Evolutionary conservation across 1,139 yeast genomes (phyloP), one percentile per base, ranked within the genome.

Genomic region (Saccharomyces uvarum): DNA sequence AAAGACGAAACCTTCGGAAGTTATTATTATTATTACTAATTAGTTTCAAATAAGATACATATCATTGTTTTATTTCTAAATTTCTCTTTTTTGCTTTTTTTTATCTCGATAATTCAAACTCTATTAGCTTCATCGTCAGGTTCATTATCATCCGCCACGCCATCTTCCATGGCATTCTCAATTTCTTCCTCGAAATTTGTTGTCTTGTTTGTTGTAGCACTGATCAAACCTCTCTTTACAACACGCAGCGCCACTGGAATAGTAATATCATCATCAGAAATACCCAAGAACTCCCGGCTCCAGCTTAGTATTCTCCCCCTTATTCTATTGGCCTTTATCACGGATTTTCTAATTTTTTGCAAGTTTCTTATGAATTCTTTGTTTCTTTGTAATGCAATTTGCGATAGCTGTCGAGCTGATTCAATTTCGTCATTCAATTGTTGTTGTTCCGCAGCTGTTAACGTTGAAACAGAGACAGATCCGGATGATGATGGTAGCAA

Each of bases 301-400:
- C 97, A 90, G 63, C 80, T 80, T 59, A 76, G 78, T 51, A 91
- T 79, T 61, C 83, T 81, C 52, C 78, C 78, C 63, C 87, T 85
- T 61, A 86, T 77, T 56, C 93, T 74, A 63, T 87, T 89, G 0
- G 96, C 93, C 61, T 88, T 79, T 41, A 87, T 82, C 27, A 91
- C 74, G 1, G 91, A 95, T 63, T 79, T 79, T 61, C 97, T 78
- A 49, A 93, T 79, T 47, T 77, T 80, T 26, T 81, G 75, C 68
- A 93, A 75, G 59, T 90, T 87, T 64, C 95, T 79, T 54, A 90
- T 85, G 68, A 86, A 91, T 70, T 93, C 98, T 67, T 88, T 91
- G 64, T 89, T 89, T 66, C 97, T 78, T 71, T 93, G 98, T 52
- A 89, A 72, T 0, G 87, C 87, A 50, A 85, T 81, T 60, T 84